Evolutionary conservation across 495 filamentous ascomycete genomes (phyloP).

Genomic region (Poronia punctata): DNA sequence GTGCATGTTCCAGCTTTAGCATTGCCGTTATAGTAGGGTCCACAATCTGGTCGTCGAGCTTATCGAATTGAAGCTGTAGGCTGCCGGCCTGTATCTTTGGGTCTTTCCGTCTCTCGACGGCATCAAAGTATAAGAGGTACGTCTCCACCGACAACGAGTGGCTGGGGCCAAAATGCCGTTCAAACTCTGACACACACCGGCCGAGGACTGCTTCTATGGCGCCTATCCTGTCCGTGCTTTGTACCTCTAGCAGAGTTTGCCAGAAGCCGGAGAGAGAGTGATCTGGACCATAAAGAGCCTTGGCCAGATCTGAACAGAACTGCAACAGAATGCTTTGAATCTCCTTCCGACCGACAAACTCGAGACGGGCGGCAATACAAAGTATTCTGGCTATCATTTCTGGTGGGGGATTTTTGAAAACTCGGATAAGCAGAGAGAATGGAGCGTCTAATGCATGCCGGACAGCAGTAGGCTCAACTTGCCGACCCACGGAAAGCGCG

Average conservation of each 20-base stretch:
- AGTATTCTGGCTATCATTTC: constrained; percentile 21
- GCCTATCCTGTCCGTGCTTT: constrained; percentile 15
- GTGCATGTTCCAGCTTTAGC: constrained; percentile 22
- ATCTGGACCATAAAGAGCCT: constrained; percentile 11
- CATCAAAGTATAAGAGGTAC: constrained; percentile 24
- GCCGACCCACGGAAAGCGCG: constrained; percentile 20
- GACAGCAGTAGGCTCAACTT: constrained; percentile 18
- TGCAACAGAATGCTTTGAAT: constrained; percentile 21
- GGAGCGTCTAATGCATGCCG: constrained; percentile 18
- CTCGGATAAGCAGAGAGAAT: constrained; percentile 22
- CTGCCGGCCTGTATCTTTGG: constrained; percentile 16
- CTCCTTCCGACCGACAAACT: constrained; percentile 19
- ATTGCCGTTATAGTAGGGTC: constrained; percentile 15
- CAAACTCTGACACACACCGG: constrained; percentile 19
- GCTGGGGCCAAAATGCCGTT: constrained; percentile 16
- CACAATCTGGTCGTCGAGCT: constrained; percentile 6
- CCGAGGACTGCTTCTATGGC: constrained; percentile 17
- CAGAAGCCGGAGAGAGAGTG: constrained; percentile 21
- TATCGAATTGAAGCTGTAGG: constrained; percentile 12
- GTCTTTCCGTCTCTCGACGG: constrained; percentile 19
- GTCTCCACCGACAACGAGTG: constrained; percentile 20
- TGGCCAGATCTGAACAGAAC: constrained; percentile 20
- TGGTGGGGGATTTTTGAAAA: constrained; percentile 25
- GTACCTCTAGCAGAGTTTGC: constrained; percentile 18
- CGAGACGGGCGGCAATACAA: constrained; percentile 18